Percentiles rank a stretch among this genome's conserved stretches.
phyloP scores from a whole-genome alignment of 805 yeast genomes.

The Hyphopichia homilentoma region DNA sequence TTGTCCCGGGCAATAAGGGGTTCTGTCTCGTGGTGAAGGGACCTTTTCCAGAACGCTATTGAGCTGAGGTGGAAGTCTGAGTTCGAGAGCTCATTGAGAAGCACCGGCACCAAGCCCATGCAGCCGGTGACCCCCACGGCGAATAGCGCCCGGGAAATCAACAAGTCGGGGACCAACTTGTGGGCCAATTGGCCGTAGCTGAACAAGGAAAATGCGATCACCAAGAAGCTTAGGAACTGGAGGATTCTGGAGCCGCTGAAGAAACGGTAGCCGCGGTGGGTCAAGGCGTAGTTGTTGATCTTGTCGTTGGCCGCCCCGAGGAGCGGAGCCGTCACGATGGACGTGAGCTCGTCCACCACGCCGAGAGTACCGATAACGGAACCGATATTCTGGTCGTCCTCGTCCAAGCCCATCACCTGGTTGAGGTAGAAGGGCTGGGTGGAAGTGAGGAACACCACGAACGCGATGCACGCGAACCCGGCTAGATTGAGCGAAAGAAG shows the following conservation, averaged over 20 bases:
- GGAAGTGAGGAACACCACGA: conserved; percentile 36
- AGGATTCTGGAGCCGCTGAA: conserved; percentile 52
- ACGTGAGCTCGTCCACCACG: conserved; percentile 56
- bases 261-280: background rate
- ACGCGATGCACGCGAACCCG: conserved; percentile 35
- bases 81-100: conserved; percentile 51
- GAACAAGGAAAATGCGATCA: conserved; percentile 44
- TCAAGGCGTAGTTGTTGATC: conserved; percentile 22
- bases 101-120: conserved; percentile 58
- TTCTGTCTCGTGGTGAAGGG: conserved; percentile 6
- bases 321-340: conserved; percentile 53
- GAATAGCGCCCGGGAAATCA: conserved; percentile 51
- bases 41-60: conserved; percentile 22
- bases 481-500: conserved; percentile 31
- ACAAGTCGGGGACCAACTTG: conserved; percentile 43
- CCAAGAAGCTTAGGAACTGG: conserved; percentile 44
- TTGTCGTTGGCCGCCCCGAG: conserved; percentile 63
- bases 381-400: conserved; percentile 25
- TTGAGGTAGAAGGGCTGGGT: conserved; percentile 38
- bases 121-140: conserved; percentile 56
- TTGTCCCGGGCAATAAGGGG: conserved; percentile 1
- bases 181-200: conserved; percentile 42
- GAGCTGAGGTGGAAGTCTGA: conserved; percentile 36
- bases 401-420: conserved; percentile 24
- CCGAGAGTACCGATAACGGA: conserved; percentile 32